These are phyloP conservation scores for Falciphora oryzae DNA, from an alignment of 2,329 filamentous ascomycete species.

Conservation along the genomic window DNA sequence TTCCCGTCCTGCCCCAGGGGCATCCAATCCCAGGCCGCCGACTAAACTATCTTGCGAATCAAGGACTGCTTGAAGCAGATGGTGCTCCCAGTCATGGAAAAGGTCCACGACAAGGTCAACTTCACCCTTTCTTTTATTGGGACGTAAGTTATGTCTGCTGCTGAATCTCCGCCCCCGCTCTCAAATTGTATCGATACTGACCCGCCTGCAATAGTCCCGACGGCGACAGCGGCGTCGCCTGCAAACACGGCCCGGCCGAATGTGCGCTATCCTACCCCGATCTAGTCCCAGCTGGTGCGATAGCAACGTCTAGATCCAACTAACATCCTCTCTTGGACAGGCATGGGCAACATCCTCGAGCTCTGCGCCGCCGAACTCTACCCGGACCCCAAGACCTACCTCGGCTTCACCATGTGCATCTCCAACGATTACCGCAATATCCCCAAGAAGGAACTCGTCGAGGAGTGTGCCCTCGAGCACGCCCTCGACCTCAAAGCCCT, in stretches of 20 bases:
- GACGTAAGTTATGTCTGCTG: slow-evolving; percentile 42
- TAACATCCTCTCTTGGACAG: slow-evolving; percentile 18
- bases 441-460: slow-evolving; percentile 69
- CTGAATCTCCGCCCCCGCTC: too few species aligned
- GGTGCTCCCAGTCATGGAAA: slow-evolving; percentile 81
- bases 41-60: neutral
- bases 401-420: slow-evolving; percentile 92
- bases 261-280: slow-evolving; percentile 36
- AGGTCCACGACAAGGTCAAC: slow-evolving; percentile 75
- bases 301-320: neutral
- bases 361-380: slow-evolving; percentile 83
- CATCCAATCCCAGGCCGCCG: neutral
- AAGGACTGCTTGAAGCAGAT: slow-evolving; percentile 73
- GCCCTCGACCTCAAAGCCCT: slow-evolving; percentile 76
- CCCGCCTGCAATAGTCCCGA: slow-evolving; percentile 45
- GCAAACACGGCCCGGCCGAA: slow-evolving; percentile 84
- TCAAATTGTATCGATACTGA: neutral
- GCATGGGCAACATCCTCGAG: slow-evolving; percentile 89
- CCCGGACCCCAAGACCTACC: slow-evolving; percentile 76
- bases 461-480: slow-evolving; percentile 86
- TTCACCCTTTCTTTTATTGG: slow-evolving; percentile 91
- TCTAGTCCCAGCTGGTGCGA: neutral
- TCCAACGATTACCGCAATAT: slow-evolving; percentile 70
- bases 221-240: slow-evolving; percentile 75
- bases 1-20: too few species aligned